Conservation (phyloP, 352 stramenopile genomes). For the Pelagophyceae sp. region DNA sequence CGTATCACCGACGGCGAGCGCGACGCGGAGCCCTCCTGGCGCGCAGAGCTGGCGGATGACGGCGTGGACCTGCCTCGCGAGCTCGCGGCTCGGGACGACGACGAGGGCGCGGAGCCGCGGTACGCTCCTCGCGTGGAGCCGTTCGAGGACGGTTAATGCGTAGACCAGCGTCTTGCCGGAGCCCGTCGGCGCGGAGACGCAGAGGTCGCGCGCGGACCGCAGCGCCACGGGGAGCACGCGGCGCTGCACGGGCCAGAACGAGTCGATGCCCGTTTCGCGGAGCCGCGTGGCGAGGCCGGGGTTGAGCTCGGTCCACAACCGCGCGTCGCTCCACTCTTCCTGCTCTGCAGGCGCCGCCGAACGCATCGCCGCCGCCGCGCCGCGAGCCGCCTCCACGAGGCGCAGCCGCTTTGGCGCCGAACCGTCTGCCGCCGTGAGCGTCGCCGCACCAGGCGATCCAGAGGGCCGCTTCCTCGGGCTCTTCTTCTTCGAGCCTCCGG, state of each 20-base stretch:
- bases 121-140: constrained; percentile 37
- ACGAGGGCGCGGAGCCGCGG: constrained; percentile 82
- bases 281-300: not conserved
- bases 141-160: constrained; percentile 45
- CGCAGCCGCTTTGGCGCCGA: not conserved
- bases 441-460: not conserved
- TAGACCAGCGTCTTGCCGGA: constrained; percentile 95
- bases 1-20: constrained; percentile 76
- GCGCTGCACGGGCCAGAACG: constrained; percentile 89
- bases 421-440: not conserved
- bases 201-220: constrained; percentile 67
- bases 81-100: constrained; percentile 87
- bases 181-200: constrained; percentile 89
- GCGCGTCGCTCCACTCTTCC: not conserved
- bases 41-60: constrained; percentile 52
- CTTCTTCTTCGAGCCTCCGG: not conserved
- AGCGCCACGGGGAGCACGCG: constrained; percentile 80
- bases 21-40: constrained; percentile 68
- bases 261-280: constrained; percentile 39
- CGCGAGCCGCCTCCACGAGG: not conserved
- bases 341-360: not conserved
- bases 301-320: not conserved
- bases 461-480: not conserved
- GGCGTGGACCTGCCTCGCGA: constrained; percentile 65
- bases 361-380: not conserved